phyloP scores from a whole-genome alignment of 345 rosid genomes.

The Lepidium didymum region DNA sequence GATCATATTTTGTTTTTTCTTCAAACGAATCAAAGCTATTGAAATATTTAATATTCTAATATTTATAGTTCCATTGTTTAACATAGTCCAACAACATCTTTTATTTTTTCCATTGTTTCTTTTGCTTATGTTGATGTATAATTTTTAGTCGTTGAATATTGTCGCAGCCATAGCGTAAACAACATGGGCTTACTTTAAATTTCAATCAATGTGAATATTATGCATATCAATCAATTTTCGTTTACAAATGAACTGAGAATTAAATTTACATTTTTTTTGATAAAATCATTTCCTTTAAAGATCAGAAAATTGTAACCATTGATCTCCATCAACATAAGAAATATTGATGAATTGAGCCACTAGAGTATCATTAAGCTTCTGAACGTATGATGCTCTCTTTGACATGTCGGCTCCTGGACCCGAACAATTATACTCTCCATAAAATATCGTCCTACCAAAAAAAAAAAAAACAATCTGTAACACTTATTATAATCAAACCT shows the following conservation, averaged over 20 bases:
- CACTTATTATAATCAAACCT: background rate
- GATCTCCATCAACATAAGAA: constrained; percentile 67
- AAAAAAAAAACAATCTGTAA: background rate
- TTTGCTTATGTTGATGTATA: too few relatives aligned
- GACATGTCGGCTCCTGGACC: constrained; percentile 63
- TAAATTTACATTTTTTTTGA: background rate
- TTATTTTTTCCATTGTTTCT: too few relatives aligned
- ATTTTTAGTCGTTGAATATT: too few relatives aligned
- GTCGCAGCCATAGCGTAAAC: too few relatives aligned
- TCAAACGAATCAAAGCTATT: background rate
- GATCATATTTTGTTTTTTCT: background rate
- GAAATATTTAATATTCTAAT: background rate
- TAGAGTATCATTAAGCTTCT: constrained; percentile 55
- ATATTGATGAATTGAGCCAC: constrained; percentile 46
- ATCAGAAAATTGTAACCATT: constrained; percentile 49
- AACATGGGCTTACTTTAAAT: too few relatives aligned
- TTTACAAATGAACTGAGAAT: too few relatives aligned
- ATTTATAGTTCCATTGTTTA: too few relatives aligned
- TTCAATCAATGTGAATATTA: too few relatives aligned
- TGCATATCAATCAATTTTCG: too few relatives aligned
- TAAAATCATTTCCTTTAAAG: background rate
- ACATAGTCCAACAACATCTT: too few relatives aligned
- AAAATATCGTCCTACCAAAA: constrained; percentile 53
- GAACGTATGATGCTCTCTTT: constrained; percentile 53
- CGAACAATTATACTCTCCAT: constrained; percentile 66